These are phyloP conservation scores for Fusarium subtropicale DNA, from an alignment of 2,329 filamentous ascomycete genomes.

Conservation along the genomic window DNA sequence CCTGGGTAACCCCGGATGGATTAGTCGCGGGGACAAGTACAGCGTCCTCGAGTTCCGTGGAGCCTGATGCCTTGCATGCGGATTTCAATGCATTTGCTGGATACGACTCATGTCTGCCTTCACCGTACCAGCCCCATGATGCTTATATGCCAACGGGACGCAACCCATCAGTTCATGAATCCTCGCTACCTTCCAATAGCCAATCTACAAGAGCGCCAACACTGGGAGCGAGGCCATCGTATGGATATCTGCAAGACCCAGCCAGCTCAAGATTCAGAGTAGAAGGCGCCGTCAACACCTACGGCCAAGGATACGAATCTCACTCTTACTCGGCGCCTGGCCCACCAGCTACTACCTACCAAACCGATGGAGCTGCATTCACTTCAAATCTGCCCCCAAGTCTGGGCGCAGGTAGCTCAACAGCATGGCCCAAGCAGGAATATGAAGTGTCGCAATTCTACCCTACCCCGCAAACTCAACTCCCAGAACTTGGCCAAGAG, in stretches of 20 bases:
- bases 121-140: slow-evolving; percentile 58
- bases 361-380: slow-evolving; percentile 40
- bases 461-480: slow-evolving; percentile 34
- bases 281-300: slow-evolving; percentile 35
- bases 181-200: slow-evolving; percentile 32
- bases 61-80: slow-evolving; percentile 60
- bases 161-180: slow-evolving; percentile 40
- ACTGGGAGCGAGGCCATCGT: slow-evolving; percentile 36
- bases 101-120: slow-evolving; percentile 57
- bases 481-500: slow-evolving; percentile 40
- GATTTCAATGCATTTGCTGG: slow-evolving; percentile 65
- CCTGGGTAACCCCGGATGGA: slow-evolving; percentile 57
- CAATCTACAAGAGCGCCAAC: slow-evolving; percentile 35
- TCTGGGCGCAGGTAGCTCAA: slow-evolving; percentile 23
- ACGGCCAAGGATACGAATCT: slow-evolving; percentile 39
- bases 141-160: slow-evolving; percentile 57
- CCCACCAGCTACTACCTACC: slow-evolving; percentile 33
- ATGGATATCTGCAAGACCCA: slow-evolving; percentile 43
- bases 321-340: slow-evolving; percentile 40
- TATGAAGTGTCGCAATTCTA: slow-evolving; percentile 44
- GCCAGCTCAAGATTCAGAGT: slow-evolving; percentile 34
- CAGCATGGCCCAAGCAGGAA: slow-evolving; percentile 44
- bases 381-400: slow-evolving; percentile 34
- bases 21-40: slow-evolving; percentile 52
- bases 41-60: slow-evolving; percentile 54